Base-by-base conservation (phyloP, 2,329 filamentous ascomycete species). In the Aureobasidium sp. region DNA sequence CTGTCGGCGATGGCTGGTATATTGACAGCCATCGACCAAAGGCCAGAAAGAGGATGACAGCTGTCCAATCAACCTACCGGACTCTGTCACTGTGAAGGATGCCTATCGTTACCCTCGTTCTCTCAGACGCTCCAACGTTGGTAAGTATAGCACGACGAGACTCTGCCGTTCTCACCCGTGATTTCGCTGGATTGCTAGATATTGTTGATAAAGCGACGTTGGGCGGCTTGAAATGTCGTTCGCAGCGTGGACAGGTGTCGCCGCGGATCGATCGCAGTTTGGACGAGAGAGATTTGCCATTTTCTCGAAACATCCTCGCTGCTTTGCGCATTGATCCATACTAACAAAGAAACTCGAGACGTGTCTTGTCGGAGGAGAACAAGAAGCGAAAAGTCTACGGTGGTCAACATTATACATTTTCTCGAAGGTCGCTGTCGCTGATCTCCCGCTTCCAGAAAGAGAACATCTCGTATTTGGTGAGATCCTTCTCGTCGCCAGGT, bases 371-470 rank as follows among this genome's bases (percentile, higher is more conserved):
- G 51, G 15, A 27, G 36, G 3, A 31, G 37, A 29, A 41, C 25
- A 39, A 42, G 51, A 31, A 55, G 51, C 51, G 51, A 29, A 25
- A 41, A 55, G 25, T 27, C 15, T 27, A 55, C 36, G 36, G 41
- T 41, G 22, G 22, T 25, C 37, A 41, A 17, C 7, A n/a, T 29
- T 29, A 8, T n/a, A 3, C 25, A 29, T 17, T 55, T 34, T 55
- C 51, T 55, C 51, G 51, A 42, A 55, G 51, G 14, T 12, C 37
- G 17, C 15, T 8, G n/a, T 57, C 39, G 53, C 17, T 57, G 53
- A 57, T 57, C 53, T 57, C 53, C 53, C 53, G 53, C 25, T 57
- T 57, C 53, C 53, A 57, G 53, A 57, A 57, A 36, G 41, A 45
- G 39, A 45, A 57, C 15, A 36, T 5, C 39, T 44, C 53, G 53